phyloP scores from a whole-genome alignment of 345 rosid species.

The Conringia planisiliqua region DNA sequence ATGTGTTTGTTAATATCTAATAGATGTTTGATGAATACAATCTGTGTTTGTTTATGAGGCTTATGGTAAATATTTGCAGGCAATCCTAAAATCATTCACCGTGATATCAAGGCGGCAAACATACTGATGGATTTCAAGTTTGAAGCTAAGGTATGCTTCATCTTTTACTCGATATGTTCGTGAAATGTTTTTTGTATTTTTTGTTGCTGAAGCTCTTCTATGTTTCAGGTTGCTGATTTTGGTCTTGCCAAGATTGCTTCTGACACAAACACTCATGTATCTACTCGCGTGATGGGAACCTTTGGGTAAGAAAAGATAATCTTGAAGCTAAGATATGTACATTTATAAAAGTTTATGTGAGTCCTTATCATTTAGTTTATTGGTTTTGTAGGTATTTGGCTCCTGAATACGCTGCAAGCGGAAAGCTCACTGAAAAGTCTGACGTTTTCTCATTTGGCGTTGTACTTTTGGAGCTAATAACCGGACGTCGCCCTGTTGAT shows the following conservation, averaged over 20 bases:
- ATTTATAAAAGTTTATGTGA: neutral
- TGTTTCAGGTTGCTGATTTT: conserved; percentile 60
- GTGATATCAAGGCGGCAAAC: conserved; percentile 88
- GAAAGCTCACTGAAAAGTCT: conserved; percentile 76
- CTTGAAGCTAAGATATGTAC: neutral
- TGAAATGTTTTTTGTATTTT: neutral
- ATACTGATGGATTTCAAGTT: conserved; percentile 75
- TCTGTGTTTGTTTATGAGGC: neutral
- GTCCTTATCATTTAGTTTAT: neutral
- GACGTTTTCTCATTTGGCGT: conserved; percentile 91
- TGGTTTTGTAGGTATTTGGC: conserved; percentile 59
- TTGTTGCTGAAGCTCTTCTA: neutral
- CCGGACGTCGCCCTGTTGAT: conserved; percentile 77
- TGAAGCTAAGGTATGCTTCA: conserved; percentile 67
- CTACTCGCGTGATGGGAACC: conserved; percentile 97
- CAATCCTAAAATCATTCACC: conserved; percentile 74
- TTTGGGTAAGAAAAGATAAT: conserved; percentile 24
- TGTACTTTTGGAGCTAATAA: conserved; percentile 78
- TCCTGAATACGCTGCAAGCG: conserved; percentile 90
- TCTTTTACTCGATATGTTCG: neutral
- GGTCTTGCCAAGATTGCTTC: conserved; percentile 84
- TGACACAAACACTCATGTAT: conserved; percentile 82
- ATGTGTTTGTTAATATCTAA: no score
- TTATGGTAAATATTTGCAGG: conserved; percentile 2
- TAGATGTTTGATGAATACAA: neutral